These are phyloP conservation scores for Trichoderma virens DNA, from an alignment of 495 filamentous ascomycete species.

Conservation along the genomic window DNA sequence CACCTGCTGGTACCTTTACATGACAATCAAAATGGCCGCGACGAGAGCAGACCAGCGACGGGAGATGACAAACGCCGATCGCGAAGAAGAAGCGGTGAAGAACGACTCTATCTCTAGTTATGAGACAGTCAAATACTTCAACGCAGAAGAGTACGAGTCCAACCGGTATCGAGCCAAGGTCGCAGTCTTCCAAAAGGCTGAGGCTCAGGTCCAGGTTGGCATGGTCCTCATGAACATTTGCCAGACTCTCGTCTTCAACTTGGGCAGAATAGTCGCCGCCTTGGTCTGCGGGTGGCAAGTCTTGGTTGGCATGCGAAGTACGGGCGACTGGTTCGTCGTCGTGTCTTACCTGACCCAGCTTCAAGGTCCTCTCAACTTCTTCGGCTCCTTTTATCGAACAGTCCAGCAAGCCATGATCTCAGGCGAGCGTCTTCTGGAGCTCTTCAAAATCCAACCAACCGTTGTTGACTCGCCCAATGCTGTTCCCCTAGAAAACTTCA, in stretches of 20 bases:
- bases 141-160: constrained; percentile 91
- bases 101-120: constrained; percentile 98
- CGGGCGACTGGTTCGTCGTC: constrained; percentile 73
- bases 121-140: constrained; percentile 99
- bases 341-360: constrained; percentile 89
- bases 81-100: constrained; percentile 95
- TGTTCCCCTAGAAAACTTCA: constrained; percentile 51
- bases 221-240: constrained; percentile 89
- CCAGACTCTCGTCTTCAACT: constrained; percentile 89
- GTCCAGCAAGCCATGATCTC: constrained; percentile 97
- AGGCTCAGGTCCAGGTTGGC: constrained; percentile 81
- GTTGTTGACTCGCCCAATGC: constrained; percentile 60
- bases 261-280: constrained; percentile 74
- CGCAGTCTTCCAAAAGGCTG: constrained; percentile 70
- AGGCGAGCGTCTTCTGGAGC: constrained; percentile 84
- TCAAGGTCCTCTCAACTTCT: constrained; percentile 91
- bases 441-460: constrained; percentile 91
- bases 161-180: constrained; percentile 75
- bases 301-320: constrained; percentile 56
- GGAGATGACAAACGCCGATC: constrained; percentile 86
- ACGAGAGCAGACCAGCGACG: constrained; percentile 85
- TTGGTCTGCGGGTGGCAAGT: constrained; percentile 89
- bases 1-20: constrained; percentile 92
- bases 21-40: constrained; percentile 91
- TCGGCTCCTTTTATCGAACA: constrained; percentile 94